These are phyloP conservation scores for Colletotrichum tofieldiae DNA, from an alignment of 2,329 filamentous ascomycete genomes.

Conservation along the genomic window DNA sequence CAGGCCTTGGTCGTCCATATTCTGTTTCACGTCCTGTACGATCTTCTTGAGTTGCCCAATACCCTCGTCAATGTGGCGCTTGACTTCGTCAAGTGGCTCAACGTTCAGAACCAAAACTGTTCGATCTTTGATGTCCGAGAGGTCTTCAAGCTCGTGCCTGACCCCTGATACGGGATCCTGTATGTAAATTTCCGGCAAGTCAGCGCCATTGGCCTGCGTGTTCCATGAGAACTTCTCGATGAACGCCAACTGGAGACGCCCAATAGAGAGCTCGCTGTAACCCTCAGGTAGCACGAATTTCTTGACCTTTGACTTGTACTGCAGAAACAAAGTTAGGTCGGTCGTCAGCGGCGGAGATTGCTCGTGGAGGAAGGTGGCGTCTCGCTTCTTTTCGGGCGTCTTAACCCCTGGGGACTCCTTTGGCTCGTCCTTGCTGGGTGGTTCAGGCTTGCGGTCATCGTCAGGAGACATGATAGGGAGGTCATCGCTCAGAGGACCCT, in stretches of 20 bases:
- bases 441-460: conserved; percentile 47
- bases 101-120: conserved; percentile 96
- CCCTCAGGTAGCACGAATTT: conserved; percentile 93
- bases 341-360: conserved; percentile 81
- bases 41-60: conserved; percentile 84
- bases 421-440: conserved; percentile 43
- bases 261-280: conserved; percentile 86
- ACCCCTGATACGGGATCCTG: conserved; percentile 96
- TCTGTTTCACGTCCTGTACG: conserved; percentile 88
- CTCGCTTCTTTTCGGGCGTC: conserved; percentile 61
- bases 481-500: conserved; percentile 69
- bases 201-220: conserved; percentile 91
- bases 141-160: conserved; percentile 95
- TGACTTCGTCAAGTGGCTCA: conserved; percentile 94
- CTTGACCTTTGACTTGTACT: conserved; percentile 97
- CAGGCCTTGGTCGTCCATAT: conserved; percentile 85
- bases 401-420: conserved; percentile 49
- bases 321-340: conserved; percentile 92
- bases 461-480: conserved; percentile 54
- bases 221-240: conserved; percentile 99
- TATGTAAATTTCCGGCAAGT: conserved; percentile 97
- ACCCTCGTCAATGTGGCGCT: conserved; percentile 95
- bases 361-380: conserved; percentile 71
- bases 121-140: conserved; percentile 93
- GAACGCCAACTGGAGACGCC: conserved; percentile 92